Base-by-base conservation (phyloP, 768 basidiomycete species). In the Omphalotus guepiniiformis region DNA sequence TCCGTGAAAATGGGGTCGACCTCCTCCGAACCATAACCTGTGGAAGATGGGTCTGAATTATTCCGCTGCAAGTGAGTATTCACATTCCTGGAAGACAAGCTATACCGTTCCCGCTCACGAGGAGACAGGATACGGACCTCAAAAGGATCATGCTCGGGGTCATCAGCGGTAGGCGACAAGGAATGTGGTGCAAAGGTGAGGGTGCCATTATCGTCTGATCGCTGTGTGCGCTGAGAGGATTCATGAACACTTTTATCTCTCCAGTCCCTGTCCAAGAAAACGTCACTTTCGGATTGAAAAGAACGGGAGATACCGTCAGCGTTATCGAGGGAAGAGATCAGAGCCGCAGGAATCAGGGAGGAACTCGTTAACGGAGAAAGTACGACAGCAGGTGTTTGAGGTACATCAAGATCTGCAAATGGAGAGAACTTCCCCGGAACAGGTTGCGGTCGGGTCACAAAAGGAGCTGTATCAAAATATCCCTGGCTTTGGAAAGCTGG, bases 201-300 rank as follows among this genome's bases (percentile, higher is more conserved):
- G 30, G 30, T 32, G 9, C n/a, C 13, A 7, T 28, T 29, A 27
- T 27, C 37, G 21, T 39, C 46, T 12, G 46, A 39, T 19, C 18
- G 21, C 22, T 47, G 37, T 21, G 9, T 25, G 16, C 27, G 19
- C 29, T 51, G 49, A 18, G 36, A 49, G 48, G 36, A 42, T 8
- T 0, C 9, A 9, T 45, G 32, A 9, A 21, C 9, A 19, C 28
- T 26, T 27, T 51, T 53, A 50, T 57, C 57, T 36, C 73, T 73
- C 76, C 80, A 81, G 51, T 79, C 77, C 40, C 67, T 72, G 29
- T 76, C 78, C 51, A 78, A 52, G 53, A 72, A 72, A 1, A 70
- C 62, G 57, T 82, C 79, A 50, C 63, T 73, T 23, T 81, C 79
- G 4, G 75, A 73, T 55, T 75, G 74, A 67, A 77, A 75, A 9